Conservation (phyloP, 441 rosid species). For the Capsella rubella region DNA sequence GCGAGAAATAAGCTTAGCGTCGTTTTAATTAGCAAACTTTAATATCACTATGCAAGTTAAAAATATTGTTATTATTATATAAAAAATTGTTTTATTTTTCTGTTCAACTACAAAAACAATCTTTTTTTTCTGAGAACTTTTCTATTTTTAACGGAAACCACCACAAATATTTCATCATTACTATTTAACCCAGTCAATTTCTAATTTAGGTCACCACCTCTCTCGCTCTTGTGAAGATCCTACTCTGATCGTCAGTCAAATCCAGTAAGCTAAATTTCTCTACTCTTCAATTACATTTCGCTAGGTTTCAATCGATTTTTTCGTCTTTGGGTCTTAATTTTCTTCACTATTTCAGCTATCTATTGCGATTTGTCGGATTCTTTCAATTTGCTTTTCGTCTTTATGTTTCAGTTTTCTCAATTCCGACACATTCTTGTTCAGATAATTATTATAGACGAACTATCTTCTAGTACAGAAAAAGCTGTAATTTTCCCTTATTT, state of each 20-base stretch:
- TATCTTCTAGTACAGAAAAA: neutral
- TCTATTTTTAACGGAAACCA: neutral
- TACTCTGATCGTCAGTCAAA: constrained; percentile 20
- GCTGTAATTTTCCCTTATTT: no score
- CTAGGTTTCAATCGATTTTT: neutral
- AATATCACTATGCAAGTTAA: no score
- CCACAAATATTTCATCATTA: constrained; percentile 22
- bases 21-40: no score
- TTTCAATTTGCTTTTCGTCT: constrained; percentile 4
- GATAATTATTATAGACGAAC: neutral
- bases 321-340: constrained; percentile 28
- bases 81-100: no score
- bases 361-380: constrained; percentile 1
- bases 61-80: no score
- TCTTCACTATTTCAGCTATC: neutral
- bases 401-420: neutral
- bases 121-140: no score
- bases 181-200: constrained; percentile 19
- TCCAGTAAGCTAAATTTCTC: constrained; percentile 41
- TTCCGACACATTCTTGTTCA: constrained; percentile 8
- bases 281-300: neutral
- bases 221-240: constrained; percentile 31
- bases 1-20: no score
- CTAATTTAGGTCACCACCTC: constrained; percentile 31
- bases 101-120: no score